Evolutionary conservation across 805 yeast genomes (phyloP).

Genomic region (Starmerella scarabaei): DNA sequence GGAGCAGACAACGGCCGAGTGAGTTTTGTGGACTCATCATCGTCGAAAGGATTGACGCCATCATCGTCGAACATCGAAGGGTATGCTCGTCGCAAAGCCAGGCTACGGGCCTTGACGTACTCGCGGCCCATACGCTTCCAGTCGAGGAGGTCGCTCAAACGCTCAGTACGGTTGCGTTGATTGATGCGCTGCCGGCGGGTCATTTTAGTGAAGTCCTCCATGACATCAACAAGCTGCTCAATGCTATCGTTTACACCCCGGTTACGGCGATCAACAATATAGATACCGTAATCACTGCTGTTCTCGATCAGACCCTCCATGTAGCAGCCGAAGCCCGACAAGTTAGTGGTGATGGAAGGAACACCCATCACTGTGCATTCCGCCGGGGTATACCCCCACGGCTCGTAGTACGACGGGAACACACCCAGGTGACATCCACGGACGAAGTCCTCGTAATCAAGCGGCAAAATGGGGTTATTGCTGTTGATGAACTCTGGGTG

Average conservation of each 20-base stretch:
- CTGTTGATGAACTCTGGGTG: slow-evolving; percentile 95
- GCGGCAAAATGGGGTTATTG: slow-evolving; percentile 81
- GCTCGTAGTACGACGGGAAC: slow-evolving; percentile 96
- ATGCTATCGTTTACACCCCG: slow-evolving; percentile 88
- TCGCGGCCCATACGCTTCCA: slow-evolving; percentile 98
- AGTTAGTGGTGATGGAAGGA: slow-evolving; percentile 89
- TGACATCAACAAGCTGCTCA: slow-evolving; percentile 73
- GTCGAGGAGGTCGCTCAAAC: slow-evolving; percentile 81
- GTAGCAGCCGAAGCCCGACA: slow-evolving; percentile 95
- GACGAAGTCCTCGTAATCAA: slow-evolving; percentile 95
- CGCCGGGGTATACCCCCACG: slow-evolving; percentile 99
- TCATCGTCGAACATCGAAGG: slow-evolving; percentile 56
- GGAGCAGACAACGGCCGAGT: slow-evolving; percentile 94
- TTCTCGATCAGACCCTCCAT: slow-evolving; percentile 96
- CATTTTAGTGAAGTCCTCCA: slow-evolving; percentile 79
- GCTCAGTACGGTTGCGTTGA: slow-evolving; percentile 93
- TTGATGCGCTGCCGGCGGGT: slow-evolving; percentile 94
- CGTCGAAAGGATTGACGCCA: slow-evolving; percentile 26
- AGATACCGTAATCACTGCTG: slow-evolving; percentile 90
- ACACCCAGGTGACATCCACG: slow-evolving; percentile 97
- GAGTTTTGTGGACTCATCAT: slow-evolving; percentile 37
- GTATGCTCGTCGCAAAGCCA: slow-evolving; percentile 85
- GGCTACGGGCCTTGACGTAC: slow-evolving; percentile 84
- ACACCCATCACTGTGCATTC: slow-evolving; percentile 99
- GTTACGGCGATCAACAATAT: slow-evolving; percentile 87